A percentile compares a stretch with the other conserved stretches of the same genome.
phyloP scores from a whole-genome alignment of 2,329 filamentous ascomycete species.

The Dactylellina cionopaga region DNA sequence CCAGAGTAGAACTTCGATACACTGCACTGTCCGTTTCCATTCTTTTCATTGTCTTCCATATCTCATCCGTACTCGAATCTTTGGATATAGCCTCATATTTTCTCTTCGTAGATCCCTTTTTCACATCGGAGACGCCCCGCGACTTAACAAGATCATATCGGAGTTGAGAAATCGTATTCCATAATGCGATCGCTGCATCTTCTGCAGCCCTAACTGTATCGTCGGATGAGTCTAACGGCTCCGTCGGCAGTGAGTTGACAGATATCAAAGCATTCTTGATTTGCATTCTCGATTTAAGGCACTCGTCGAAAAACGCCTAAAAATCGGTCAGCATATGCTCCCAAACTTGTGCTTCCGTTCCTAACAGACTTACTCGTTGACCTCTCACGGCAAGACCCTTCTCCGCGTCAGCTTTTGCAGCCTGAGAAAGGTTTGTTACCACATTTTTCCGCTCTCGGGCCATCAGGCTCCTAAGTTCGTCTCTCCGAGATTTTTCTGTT shows the following conservation, averaged over 20 bases:
- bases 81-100: slow-evolving; percentile 62
- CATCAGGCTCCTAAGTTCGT: slow-evolving; percentile 74
- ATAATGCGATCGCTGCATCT: slow-evolving; percentile 82
- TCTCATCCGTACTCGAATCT: slow-evolving; percentile 33
- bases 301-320: slow-evolving; percentile 76
- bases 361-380: slow-evolving; percentile 71
- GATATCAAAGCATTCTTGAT: slow-evolving; percentile 89
- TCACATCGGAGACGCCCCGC: slow-evolving; percentile 60
- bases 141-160: slow-evolving; percentile 70
- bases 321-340: not conserved
- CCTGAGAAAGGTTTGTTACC: slow-evolving; percentile 66
- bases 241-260: slow-evolving; percentile 75
- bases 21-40: slow-evolving; percentile 69
- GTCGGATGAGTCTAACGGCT: slow-evolving; percentile 58
- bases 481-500: slow-evolving; percentile 62
- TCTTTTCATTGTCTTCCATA: slow-evolving; percentile 54
- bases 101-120: slow-evolving; percentile 67
- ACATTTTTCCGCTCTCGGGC: slow-evolving; percentile 70
- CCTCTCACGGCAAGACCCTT: slow-evolving; percentile 88
- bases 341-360: not conserved
- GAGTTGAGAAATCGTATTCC: slow-evolving; percentile 80
- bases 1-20: slow-evolving; percentile 76
- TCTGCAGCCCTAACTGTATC: slow-evolving; percentile 80
- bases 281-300: slow-evolving; percentile 89
- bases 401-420: slow-evolving; percentile 78